Percentiles rank a stretch among this genome's conserved stretches.
Evolutionary conservation across 208 protist genomes (phyloP).

Genomic region (Novymonas esmeraldas): DNA sequence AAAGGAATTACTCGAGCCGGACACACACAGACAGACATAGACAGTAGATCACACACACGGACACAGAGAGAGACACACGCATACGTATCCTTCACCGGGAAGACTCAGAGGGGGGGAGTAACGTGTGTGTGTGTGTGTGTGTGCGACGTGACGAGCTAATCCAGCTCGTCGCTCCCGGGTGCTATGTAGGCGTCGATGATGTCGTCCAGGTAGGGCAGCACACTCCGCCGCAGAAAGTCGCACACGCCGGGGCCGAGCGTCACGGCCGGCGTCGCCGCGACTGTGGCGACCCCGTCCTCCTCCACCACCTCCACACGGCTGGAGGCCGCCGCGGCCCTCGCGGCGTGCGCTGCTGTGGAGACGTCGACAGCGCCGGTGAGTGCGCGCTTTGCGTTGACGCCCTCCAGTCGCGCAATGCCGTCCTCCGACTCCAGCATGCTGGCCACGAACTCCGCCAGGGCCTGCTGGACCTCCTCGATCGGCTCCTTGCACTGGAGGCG

Average conservation of each 20-base stretch:
- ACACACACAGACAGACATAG: too few species aligned
- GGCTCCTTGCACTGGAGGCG: conserved; percentile 41
- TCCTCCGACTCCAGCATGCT: conserved; percentile 67
- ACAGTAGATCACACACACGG: too few species aligned
- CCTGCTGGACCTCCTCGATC: conserved; percentile 51
- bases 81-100: too few species aligned
- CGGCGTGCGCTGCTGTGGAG: conserved; percentile 21
- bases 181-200: conserved; percentile 79
- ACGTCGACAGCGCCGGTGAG: conserved; percentile 38
- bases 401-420: conserved; percentile 70
- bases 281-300: conserved; percentile 27
- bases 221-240: conserved; percentile 58
- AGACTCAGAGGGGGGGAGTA: too few species aligned
- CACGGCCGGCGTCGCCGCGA: not conserved
- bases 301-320: conserved; percentile 37
- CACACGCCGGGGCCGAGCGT: conserved; percentile 29
- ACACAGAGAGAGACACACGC: too few species aligned
- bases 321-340: not conserved
- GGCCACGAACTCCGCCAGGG: conserved; percentile 69
- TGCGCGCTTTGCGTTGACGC: conserved; percentile 77
- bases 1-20: too few species aligned
- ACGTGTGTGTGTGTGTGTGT: too few species aligned
- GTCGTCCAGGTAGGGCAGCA: conserved; percentile 82
- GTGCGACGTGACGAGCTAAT: too few species aligned
- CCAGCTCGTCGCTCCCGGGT: conserved; percentile 64